Base-by-base conservation (phyloP, 176 grass and related monocot species). In the Lolium multiflorum region DNA sequence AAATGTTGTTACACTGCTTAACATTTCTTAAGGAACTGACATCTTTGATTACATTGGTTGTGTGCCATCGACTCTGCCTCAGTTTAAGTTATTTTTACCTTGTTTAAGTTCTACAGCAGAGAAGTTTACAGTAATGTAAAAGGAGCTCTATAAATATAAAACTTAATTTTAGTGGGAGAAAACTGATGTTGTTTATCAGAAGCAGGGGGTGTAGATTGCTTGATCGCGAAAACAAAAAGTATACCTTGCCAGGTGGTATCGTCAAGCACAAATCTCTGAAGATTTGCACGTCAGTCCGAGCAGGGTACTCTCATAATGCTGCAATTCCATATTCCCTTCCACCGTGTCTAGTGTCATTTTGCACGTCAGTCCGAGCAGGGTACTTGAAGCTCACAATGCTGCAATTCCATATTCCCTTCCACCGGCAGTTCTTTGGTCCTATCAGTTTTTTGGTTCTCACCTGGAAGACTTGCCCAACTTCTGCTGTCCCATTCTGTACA, bases 201-300 rank as follows among this genome's bases (percentile, higher is more conserved):
- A 35, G 31, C 2, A 28, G 28, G 28, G 31, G 3, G 31, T 35
- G 31, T 35, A 2, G 31, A 35, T 35, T 35, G 31, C 31, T 35
- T 35, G 31, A 35, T 35, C 31, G 3, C 31, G 31, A 35, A 35
- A 35, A 3, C 31, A 35, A 35, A 35, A 44, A 9, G n/a, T 17
- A 62, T 84, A 96, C 94, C 87, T 91, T 91, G 78, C 91, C 91
- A 59, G 78, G 73, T 11, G 84, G 91, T 52, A 96, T 89, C 54
- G 60, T 89, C 91, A 96, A 86, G 82, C 94, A 93, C 47, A 96
- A 85, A 71, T 96, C 89, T 82, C 71, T 90, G 37, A 96, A 96
- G 39, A 96, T 93, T 57, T 93, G 87, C 18, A 93, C 87, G 71
- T 96, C 77, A 4, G 60, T 80, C 17, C 94, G 81, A 76, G 82